Evolutionary conservation across 768 basidiomycete genomes (phyloP).

Genomic region (Lepiota brunneoincarnata): DNA sequence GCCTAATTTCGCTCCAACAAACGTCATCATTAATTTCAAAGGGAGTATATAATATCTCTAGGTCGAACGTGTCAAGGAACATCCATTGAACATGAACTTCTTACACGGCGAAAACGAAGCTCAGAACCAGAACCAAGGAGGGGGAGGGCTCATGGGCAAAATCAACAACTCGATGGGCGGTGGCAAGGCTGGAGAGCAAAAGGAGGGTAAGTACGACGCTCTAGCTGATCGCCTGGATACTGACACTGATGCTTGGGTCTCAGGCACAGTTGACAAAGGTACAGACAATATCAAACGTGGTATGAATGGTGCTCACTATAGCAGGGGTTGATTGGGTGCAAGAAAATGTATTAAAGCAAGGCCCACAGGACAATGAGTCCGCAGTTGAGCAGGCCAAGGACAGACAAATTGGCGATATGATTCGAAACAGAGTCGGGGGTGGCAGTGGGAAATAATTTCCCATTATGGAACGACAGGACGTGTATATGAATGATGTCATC

Average conservation of each 20-base stretch:
- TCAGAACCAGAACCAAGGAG: slow-evolving; percentile 8
- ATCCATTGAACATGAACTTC: slow-evolving; percentile 22
- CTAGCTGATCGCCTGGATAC: neutral
- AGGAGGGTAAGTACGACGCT: slow-evolving; percentile 30
- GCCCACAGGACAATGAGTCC: slow-evolving; percentile 40
- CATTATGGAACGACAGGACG: slow-evolving; percentile 29
- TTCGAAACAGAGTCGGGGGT: slow-evolving; percentile 31
- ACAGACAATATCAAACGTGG: neutral
- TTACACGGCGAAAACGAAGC: slow-evolving; percentile 13
- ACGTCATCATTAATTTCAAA: no score
- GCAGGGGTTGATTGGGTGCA: slow-evolving; percentile 40
- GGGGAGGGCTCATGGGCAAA: slow-evolving; percentile 28
- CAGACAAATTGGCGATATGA: slow-evolving; percentile 38
- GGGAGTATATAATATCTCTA: no score
- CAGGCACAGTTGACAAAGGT: slow-evolving; percentile 38
- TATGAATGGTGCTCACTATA: neutral
- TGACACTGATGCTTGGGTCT: neutral
- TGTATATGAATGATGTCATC: slow-evolving; percentile 17
- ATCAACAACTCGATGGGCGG: slow-evolving; percentile 29
- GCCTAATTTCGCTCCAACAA: no score
- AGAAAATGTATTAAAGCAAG: slow-evolving; percentile 31
- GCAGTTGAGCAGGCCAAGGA: slow-evolving; percentile 42
- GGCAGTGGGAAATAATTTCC: slow-evolving; percentile 37
- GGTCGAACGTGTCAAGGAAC: no score
- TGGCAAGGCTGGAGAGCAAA: slow-evolving; percentile 29